Evolutionary conservation across 225 moss, liverwort and hornwort genomes (phyloP).

Genomic region (Climacium dendroides): DNA sequence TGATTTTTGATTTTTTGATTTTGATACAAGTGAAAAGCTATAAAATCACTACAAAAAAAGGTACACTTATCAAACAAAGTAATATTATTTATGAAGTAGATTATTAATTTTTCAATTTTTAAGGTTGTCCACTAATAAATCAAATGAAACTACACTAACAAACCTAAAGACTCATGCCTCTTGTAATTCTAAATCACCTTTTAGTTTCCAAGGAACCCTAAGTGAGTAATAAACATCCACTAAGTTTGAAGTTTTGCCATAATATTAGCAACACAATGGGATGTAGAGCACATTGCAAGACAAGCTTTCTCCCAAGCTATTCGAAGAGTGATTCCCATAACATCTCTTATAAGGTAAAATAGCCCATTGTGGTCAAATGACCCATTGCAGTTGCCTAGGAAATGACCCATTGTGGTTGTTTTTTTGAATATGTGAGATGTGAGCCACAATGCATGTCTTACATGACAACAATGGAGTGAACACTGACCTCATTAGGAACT

Average conservation of each 20-base stretch:
- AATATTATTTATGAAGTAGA: background rate
- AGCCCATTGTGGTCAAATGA: too few relatives aligned
- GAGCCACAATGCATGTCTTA: too few relatives aligned
- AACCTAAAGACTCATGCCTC: rapidly evolving
- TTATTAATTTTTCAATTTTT: background rate
- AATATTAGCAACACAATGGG: background rate
- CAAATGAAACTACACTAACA: background rate
- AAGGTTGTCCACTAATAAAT: rapidly evolving
- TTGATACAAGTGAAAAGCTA: background rate
- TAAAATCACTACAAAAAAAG: background rate
- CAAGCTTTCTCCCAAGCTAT: background rate
- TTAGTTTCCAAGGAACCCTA: background rate
- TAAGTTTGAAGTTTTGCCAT: background rate
- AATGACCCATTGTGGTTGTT: too few relatives aligned
- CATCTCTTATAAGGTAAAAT: too few relatives aligned
- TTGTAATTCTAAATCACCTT: background rate
- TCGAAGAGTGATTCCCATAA: background rate
- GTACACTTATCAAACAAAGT: rapidly evolving
- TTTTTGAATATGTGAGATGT: too few relatives aligned
- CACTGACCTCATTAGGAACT: too few relatives aligned
- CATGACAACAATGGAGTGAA: too few relatives aligned
- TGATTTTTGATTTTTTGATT: rapidly evolving
- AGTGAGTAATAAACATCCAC: background rate
- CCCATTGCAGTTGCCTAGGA: too few relatives aligned
- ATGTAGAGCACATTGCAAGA: background rate